Evolutionary conservation across 192 early-diverging fungal genomes (phyloP), one percentile per base, ranked within the genome.

Genomic region (Phlyctochytrium bullatum): DNA sequence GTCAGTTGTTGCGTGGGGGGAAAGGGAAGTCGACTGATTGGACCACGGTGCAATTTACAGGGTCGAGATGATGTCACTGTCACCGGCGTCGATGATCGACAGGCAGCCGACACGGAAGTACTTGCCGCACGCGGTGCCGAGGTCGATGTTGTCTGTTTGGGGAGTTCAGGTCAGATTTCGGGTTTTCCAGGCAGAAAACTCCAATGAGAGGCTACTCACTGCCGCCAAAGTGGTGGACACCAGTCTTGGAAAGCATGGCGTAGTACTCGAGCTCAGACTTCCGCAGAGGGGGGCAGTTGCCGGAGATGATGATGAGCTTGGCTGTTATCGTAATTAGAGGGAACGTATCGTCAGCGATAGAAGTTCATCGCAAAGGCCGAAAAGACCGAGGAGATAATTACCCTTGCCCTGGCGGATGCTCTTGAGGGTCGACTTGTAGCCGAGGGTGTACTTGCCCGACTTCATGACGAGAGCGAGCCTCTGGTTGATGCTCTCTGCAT

Each of bases 251-350:
- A 69, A 99, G 89, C 97, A 99, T 99, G 80, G 97, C 97, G 89
- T 99, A 99, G 93, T 99, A 99, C 88, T 99, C 96, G 75, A 99
- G 91, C 89, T 99, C 97, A 64, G 92, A 93, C 91, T 98, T 99
- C 84, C 97, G 90, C 80, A 99, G 91, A 79, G 96, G 94, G 69
- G 96, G 96, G 85, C 93, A 94, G 94, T 99, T 99, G 76, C 92
- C 95, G 74, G 97, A 91, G 80, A 99, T 90, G 85, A 99, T 92
- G 76, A 99, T 87, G 73, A 99, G 90, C 92, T 99, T 99, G 87
- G 93, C 92, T 88, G 77, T 36, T 61, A 36, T 3, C n/a, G 3
- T 32, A 24, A 57, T 2, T 33, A 28, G 33, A 28, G 32, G 20
- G 27, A 47, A 47, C 40, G 54, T 24, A 57, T 24, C 54, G 25